Evolutionary conservation across 2,329 filamentous ascomycete species (phyloP).

Genomic region (Aureobasidium vineae): DNA sequence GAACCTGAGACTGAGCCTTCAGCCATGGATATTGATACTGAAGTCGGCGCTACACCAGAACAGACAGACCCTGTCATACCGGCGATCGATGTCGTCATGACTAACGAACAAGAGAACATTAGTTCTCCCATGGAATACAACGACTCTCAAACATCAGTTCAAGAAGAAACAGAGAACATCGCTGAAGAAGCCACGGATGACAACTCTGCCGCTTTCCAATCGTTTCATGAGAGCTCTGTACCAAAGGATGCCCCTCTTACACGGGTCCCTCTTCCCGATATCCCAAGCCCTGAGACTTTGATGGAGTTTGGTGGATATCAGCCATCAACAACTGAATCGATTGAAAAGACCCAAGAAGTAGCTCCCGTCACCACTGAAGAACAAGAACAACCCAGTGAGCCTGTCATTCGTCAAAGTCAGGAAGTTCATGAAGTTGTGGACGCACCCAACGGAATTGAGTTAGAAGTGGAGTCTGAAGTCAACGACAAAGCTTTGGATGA

Average conservation of each 20-base stretch:
- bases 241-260: not conserved
- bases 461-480: not conserved
- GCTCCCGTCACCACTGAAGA: not conserved
- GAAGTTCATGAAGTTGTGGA: not conserved
- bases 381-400: conserved; percentile 1
- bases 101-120: conserved; percentile 5
- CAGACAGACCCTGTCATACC: not conserved
- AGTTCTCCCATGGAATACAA: not conserved
- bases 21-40: conserved; percentile 11
- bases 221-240: not conserved
- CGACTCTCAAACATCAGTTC: not conserved
- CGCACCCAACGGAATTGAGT: not conserved
- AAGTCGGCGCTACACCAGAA: not conserved
- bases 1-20: conserved; percentile 9
- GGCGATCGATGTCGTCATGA: conserved; percentile 25
- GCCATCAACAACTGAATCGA: not conserved
- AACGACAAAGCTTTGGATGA: not conserved
- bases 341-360: not conserved
- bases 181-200: not conserved
- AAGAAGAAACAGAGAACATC: not conserved
- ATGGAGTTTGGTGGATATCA: conserved; percentile 25
- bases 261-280: conserved; percentile 7
- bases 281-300: conserved; percentile 12
- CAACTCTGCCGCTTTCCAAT: not conserved
- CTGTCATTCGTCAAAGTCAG: conserved; percentile 5